A percentile compares a stretch with the other conserved stretches of the same genome.
These are phyloP conservation scores for Kwoniella shivajii DNA, from an alignment of 1,284 basidiomycete species.

Conservation along the genomic window DNA sequence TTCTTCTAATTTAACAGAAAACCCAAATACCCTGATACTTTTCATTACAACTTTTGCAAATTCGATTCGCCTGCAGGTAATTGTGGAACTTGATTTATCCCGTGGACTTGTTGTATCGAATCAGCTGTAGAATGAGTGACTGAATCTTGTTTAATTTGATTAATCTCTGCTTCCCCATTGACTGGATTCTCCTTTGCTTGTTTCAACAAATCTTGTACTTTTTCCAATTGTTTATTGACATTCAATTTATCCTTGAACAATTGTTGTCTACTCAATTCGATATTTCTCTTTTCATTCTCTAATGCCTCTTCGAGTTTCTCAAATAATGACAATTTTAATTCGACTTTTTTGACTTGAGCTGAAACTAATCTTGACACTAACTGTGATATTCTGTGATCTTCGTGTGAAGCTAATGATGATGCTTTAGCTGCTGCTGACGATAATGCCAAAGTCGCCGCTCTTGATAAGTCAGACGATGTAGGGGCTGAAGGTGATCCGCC, in stretches of 20 bases:
- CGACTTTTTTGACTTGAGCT: constrained; percentile 88
- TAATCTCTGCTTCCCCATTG: constrained; percentile 5
- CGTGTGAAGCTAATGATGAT: constrained; percentile 75
- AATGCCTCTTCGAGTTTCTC: constrained; percentile 86
- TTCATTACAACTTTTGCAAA: constrained; percentile 8
- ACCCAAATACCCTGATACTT: not conserved
- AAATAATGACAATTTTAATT: constrained; percentile 89
- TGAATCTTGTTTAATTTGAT: constrained; percentile 9
- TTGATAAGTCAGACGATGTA: constrained; percentile 68
- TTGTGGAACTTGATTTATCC: not conserved
- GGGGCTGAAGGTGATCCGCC: constrained; percentile 58
- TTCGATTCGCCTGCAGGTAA: not conserved
- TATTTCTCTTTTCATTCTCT: constrained; percentile 68
- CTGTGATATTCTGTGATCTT: constrained; percentile 77
- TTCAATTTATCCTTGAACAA: constrained; percentile 51
- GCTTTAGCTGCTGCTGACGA: constrained; percentile 89
- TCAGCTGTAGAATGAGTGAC: constrained; percentile 12
- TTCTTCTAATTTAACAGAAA: not conserved
- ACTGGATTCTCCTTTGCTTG: constrained; percentile 30
- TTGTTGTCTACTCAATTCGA: constrained; percentile 50
- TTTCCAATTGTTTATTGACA: constrained; percentile 40
- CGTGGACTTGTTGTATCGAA: not conserved
- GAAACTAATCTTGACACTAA: constrained; percentile 85
- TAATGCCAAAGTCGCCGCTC: constrained; percentile 80
- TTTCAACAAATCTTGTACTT: constrained; percentile 46